A percentile compares a stretch with the other conserved stretches of the same genome.
Conservation (phyloP, 2,329 filamentous ascomycete genomes). For the Pseudohalonectria lignicola region DNA sequence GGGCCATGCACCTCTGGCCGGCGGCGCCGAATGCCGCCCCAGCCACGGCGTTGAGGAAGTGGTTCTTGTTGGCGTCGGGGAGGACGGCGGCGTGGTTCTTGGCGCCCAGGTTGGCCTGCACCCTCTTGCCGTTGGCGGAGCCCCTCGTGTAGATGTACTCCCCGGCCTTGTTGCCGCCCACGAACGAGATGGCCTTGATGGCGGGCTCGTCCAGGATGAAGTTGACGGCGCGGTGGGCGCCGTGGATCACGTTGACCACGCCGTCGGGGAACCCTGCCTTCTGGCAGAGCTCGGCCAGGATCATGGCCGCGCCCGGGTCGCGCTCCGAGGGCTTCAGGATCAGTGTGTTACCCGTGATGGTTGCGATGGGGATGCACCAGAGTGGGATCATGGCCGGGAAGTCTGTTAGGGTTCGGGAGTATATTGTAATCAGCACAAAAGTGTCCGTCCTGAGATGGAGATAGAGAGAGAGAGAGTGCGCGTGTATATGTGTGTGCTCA, state of each 20-base stretch:
- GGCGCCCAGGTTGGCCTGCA: conserved; percentile 77
- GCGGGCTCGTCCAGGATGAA: conserved; percentile 77
- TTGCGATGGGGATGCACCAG: conserved; percentile 82
- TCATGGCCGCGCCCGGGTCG: conserved; percentile 76
- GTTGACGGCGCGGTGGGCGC: conserved; percentile 69
- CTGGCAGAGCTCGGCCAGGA: conserved; percentile 67
- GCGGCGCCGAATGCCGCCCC: conserved; percentile 79
- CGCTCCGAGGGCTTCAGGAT: conserved; percentile 81
- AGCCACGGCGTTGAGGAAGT: conserved; percentile 73
- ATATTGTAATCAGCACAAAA: too few species aligned
- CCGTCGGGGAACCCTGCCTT: conserved; percentile 75
- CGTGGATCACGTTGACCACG: conserved; percentile 76
- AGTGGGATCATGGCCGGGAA: conserved; percentile 89
- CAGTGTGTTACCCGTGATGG: conserved; percentile 73
- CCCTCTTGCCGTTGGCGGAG: conserved; percentile 77
- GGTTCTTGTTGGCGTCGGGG: conserved; percentile 84
- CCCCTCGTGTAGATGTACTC: conserved; percentile 76
- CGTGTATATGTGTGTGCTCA: too few species aligned
- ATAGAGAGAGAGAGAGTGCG: too few species aligned
- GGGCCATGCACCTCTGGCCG: conserved; percentile 78
- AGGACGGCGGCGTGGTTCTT: conserved; percentile 83
- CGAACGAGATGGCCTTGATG: conserved; percentile 81
- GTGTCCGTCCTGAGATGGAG: too few species aligned
- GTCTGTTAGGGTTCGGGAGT: too few species aligned
- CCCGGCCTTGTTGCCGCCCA: conserved; percentile 78